These are phyloP conservation scores for Trichosporon faecale DNA, from an alignment of 1,284 basidiomycete species.

Conservation along the genomic window DNA sequence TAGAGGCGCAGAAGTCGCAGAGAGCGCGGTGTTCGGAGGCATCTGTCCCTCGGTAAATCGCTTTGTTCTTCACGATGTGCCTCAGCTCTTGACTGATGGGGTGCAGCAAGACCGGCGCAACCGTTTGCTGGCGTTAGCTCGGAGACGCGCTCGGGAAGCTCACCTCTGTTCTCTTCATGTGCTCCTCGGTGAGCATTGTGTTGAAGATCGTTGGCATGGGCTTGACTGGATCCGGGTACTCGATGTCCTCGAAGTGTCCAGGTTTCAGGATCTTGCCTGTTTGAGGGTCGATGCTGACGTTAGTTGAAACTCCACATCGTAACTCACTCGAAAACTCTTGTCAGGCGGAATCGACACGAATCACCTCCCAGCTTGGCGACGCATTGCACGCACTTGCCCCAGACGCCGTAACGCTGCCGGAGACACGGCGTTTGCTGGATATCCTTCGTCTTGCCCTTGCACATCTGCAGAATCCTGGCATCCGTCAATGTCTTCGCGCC, in stretches of 20 bases:
- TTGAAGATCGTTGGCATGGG: conserved; percentile 46
- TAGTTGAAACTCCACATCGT: background rate
- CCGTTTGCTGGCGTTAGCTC: conserved; percentile 53
- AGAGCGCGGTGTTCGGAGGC: conserved; percentile 69
- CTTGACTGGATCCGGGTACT: conserved; percentile 32
- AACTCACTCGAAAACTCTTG: conserved; percentile 45
- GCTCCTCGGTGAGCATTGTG: conserved; percentile 27
- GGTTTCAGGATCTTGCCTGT: conserved; percentile 39
- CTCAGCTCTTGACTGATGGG: conserved; percentile 65
- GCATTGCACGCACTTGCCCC: conserved; percentile 48
- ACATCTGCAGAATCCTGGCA: conserved; percentile 25
- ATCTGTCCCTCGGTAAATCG: conserved; percentile 70
- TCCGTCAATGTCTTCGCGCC: conserved; percentile 27
- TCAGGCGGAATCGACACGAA: conserved; percentile 46
- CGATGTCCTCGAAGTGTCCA: conserved; percentile 41
- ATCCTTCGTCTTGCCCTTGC: conserved; percentile 36
- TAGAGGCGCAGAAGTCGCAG: conserved; percentile 89
- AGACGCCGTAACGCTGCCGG: conserved; percentile 37
- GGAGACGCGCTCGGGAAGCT: background rate
- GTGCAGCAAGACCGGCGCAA: conserved; percentile 67
- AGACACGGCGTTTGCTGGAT: conserved; percentile 38
- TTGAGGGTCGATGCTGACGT: conserved; percentile 34
- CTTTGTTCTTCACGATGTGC: conserved; percentile 62
- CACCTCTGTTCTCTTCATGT: conserved; percentile 43
- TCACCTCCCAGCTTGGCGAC: conserved; percentile 44